These are phyloP conservation scores for Nicotiana noctiflora DNA, from an alignment of 257 asterid genomes.

Conservation along the genomic window DNA sequence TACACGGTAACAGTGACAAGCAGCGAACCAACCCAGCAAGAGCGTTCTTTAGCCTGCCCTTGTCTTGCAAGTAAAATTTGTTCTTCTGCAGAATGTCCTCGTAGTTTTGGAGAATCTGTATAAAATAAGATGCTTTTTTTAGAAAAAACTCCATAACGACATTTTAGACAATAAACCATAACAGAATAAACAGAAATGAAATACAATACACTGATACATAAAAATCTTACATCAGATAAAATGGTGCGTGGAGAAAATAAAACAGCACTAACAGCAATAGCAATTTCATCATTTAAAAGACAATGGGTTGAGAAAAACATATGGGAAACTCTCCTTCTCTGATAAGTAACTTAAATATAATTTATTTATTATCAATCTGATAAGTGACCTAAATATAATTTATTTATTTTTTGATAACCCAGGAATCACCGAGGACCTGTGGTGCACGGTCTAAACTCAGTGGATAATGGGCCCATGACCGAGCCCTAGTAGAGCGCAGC, in stretches of 20 bases:
- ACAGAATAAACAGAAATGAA: neutral
- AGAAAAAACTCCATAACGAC: neutral
- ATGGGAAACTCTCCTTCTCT: neutral
- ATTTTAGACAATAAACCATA: neutral
- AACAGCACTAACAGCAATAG: neutral
- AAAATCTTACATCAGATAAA: neutral
- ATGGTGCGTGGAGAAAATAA: neutral
- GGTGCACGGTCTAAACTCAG: no score
- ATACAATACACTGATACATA: neutral
- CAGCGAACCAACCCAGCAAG: slow-evolving; percentile 73
- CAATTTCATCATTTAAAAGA: neutral
- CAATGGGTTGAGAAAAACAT: neutral
- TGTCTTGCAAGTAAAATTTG: slow-evolving; percentile 66
- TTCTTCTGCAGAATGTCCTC: slow-evolving; percentile 60
- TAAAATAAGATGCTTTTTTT: neutral
- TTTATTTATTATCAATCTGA: no score
- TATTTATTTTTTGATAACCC: no score
- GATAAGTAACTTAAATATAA: neutral
- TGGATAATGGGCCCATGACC: no score
- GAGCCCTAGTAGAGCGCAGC: no score
- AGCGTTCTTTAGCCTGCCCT: slow-evolving; percentile 54
- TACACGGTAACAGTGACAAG: slow-evolving; percentile 62
- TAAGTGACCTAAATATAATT: no score
- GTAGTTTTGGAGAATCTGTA: slow-evolving; percentile 77
- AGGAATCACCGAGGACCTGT: no score